Evolutionary conservation across 2,329 filamentous ascomycete genomes (phyloP), one percentile per base, ranked within the genome.

Genomic region (Cytospora leucostoma): DNA sequence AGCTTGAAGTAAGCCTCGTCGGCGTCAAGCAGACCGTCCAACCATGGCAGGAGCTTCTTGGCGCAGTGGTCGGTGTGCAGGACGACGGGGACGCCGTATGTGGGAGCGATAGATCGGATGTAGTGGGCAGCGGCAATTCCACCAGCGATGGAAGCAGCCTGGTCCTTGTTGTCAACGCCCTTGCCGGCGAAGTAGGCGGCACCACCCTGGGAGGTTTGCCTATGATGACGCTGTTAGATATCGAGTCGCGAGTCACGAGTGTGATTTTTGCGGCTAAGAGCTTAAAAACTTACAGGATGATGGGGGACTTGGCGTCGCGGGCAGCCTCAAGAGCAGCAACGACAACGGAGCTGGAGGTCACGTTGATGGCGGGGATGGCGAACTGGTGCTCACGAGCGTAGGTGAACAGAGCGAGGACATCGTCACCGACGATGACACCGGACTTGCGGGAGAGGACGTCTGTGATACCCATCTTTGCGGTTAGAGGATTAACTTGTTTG

Each of bases 31-130:
- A 97, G 93, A 77, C 93, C 93, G 75, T 97, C 93, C 76, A 98
- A 84, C 94, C 94, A 98, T 67, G 95, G 95, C 63, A 98, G 88
- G 65, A 98, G 92, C 89, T 98, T 98, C 91, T 98, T 98, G 76
- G 95, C 94, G 81, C 94, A 97, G 85, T 98, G 95, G 79, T 99
- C 95, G 76, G 94, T 96, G 87, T 97, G 93, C 65, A 98, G 88
- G 72, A 98, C 84, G 71, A 97, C 92, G 73, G 94, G 94, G 70
- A 98, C 82, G 71, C 89, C 92, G 80, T 99, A 99, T 71, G 85
- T 71, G 66, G 94, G 92, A 59, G 95, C 92, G 73, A 98, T 81
- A 70, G 90, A 83, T 75, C 93, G 92, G 82, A 97, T 92, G 84
- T 92, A 98, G 83, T 97, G 91, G 71, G 95, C 95, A 71, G 86